Evolutionary conservation across 495 filamentous ascomycete species (phyloP), one percentile per base, ranked within the genome.

Genomic region (Penicillium salamii): DNA sequence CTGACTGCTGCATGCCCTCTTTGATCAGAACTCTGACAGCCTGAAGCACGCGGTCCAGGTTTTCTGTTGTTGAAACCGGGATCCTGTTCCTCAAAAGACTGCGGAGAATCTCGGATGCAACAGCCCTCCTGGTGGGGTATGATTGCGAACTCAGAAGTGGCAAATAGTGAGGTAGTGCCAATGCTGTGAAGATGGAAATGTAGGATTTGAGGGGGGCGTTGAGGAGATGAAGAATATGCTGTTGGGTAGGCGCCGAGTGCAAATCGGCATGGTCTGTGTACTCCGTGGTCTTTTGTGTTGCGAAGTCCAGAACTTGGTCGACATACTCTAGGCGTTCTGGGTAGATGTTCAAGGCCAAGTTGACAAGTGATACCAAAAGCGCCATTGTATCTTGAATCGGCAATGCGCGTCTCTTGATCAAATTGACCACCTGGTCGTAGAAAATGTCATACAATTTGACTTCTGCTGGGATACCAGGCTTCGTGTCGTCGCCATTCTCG

Each of bases 371-470:
- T 19, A 95, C 91, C 29, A 96, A 76, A 23, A 97, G 74, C 11
- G 91, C 93, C 55, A 92, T 93, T 17, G 88, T 96, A 66, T 98
- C 93, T 66, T 95, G 90, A 45, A 98, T 96, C 3, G 90, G 86
- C 47, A 98, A 76, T 54, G 89, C 84, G 59, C 96, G 91, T 14
- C 86, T 85, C 67, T 89, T 89, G 53, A 97, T 91, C 36, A 98
- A 77, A 59, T 90, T 90, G 53, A 91, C 85, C 43, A 97, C 95
- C 62, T 98, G 93, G 38, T 95, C 88, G 62, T 96, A 95, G 72
- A 98, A 98, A 36, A 97, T 91, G 69, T 96, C 91, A 69, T 97
- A 98, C 8, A 98, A 80, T 67, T 87, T 92, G 42, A 96, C 81
- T 65, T 91, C 84, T 37, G 86, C 80, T 2, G 92, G 89, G 57